Evolutionary conservation across 441 rosid genomes (phyloP), one percentile per base, ranked within the genome.

Genomic region (Pelargonium australe): DNA sequence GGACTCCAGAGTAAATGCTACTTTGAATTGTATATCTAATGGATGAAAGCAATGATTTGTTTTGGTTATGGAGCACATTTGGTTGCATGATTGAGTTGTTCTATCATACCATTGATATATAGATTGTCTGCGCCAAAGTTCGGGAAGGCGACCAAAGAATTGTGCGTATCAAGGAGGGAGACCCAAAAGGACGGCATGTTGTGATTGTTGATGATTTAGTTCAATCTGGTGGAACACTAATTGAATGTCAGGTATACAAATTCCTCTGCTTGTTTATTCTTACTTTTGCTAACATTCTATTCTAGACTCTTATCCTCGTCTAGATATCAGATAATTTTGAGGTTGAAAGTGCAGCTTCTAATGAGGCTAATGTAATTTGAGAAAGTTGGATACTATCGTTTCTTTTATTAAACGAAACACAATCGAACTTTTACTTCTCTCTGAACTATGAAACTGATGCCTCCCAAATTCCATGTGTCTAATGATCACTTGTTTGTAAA

Each of bases 121-220:
- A 91, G 99, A 88, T 94, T 75, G 91, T 91, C 70, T 94, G 99
- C 51, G 86, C 92, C 75, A 94, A 94, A 83, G 97, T 94, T 68
- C 85, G 97, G 43, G 96, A 89, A 77, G 97, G 96, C 64, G 84
- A 85, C 81, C 83, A 85, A 71, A 81, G 96, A 72, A 86, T 89
- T 71, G 99, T 89, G 40, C 89, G 96, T 67, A 85, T 94, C 78
- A 94, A 88, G 79, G 99, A 94, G 77, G 99, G 99, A 45, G 85
- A 94, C 44, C 89, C 96, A 61, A 80, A 69, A 71, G 97, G 96
- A 72, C 82, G 89, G 19, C 99, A 94, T 37, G 91, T 94, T 25
- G 99, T 91, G 72, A 94, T 91, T 58, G 97, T 94, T 34, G 99
- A 94, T 76, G 97, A 91, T 81, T 83, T 94, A 81, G 99, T 94